Evolutionary conservation across 768 basidiomycete species (phyloP).

Genomic region (Termitomyces sp.): DNA sequence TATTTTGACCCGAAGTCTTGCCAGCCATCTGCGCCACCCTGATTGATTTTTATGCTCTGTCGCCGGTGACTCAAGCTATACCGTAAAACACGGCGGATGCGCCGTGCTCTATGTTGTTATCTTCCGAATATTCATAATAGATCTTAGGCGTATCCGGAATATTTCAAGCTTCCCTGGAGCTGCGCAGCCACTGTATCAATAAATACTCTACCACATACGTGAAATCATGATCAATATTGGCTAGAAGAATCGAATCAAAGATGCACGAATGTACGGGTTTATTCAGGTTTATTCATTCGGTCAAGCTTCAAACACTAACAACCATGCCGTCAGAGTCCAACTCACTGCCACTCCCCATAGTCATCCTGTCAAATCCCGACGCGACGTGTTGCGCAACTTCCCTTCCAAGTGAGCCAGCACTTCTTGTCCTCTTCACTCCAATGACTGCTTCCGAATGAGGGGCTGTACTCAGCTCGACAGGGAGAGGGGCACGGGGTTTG

Average conservation of each 20-base stretch:
- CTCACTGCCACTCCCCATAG: slow-evolving; percentile 3
- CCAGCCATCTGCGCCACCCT: not conserved
- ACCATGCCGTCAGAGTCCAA: not conserved
- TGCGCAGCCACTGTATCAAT: no score
- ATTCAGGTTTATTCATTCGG: not conserved
- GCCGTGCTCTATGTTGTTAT: no score
- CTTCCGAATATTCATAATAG: not conserved
- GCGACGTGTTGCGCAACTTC: slow-evolving; percentile 9
- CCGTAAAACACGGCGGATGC: no score
- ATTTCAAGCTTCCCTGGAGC: no score
- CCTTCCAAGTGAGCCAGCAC: not conserved
- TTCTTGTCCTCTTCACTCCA: slow-evolving; percentile 19
- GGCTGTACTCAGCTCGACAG: not conserved
- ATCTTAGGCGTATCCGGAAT: not conserved
- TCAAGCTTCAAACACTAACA: not conserved
- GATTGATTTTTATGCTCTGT: not conserved
- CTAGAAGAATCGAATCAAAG: not conserved
- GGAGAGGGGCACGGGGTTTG: not conserved
- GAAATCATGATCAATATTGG: not conserved
- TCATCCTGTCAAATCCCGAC: slow-evolving; percentile 11
- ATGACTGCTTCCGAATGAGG: not conserved
- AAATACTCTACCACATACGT: no score
- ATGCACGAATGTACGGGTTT: not conserved
- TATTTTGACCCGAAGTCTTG: not conserved
- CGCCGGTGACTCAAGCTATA: no score